These are phyloP conservation scores for Evansstolkia leycettana DNA, from an alignment of 495 filamentous ascomycete species.

Conservation along the genomic window DNA sequence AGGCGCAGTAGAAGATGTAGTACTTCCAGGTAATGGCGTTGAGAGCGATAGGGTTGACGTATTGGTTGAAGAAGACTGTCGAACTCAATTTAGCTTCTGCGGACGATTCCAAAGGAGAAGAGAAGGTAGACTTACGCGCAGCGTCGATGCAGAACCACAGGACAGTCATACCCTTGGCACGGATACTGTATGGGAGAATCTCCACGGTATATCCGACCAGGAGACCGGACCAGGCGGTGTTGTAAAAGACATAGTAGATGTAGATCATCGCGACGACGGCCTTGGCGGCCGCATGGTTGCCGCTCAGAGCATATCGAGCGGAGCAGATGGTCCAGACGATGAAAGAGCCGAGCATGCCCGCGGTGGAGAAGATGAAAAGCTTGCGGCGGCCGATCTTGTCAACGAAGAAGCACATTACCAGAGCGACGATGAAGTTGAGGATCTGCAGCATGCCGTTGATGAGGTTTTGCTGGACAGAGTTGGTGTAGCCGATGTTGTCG, in stretches of 20 bases:
- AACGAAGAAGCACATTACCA: slow-evolving; percentile 43
- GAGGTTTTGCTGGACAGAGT: slow-evolving; percentile 32
- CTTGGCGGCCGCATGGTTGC: slow-evolving; percentile 30
- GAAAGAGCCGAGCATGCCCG: slow-evolving; percentile 46
- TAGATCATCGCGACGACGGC: slow-evolving; percentile 48
- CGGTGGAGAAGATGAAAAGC: slow-evolving; percentile 45
- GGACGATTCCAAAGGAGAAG: neutral
- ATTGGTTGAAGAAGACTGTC: slow-evolving; percentile 44
- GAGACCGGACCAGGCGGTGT: slow-evolving; percentile 49
- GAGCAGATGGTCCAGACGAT: slow-evolving; percentile 47
- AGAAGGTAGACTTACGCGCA: slow-evolving; percentile 6
- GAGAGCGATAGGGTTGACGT: slow-evolving; percentile 49
- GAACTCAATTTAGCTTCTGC: slow-evolving; percentile 19
- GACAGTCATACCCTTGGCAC: slow-evolving; percentile 59
- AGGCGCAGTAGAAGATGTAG: slow-evolving; percentile 52
- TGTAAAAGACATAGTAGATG: slow-evolving; percentile 45
- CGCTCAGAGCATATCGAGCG: slow-evolving; percentile 37
- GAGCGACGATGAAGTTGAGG: slow-evolving; percentile 36
- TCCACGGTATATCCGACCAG: slow-evolving; percentile 55
- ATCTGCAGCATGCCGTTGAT: slow-evolving; percentile 20
- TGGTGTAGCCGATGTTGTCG: slow-evolving; percentile 40
- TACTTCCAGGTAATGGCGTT: slow-evolving; percentile 45
- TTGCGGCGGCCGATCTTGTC: slow-evolving; percentile 48
- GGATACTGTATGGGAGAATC: slow-evolving; percentile 54
- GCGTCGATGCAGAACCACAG: slow-evolving; percentile 48